Evolutionary conservation across 148 eudicot species (phyloP).

Genomic region (Vaccinium macrocarpon): DNA sequence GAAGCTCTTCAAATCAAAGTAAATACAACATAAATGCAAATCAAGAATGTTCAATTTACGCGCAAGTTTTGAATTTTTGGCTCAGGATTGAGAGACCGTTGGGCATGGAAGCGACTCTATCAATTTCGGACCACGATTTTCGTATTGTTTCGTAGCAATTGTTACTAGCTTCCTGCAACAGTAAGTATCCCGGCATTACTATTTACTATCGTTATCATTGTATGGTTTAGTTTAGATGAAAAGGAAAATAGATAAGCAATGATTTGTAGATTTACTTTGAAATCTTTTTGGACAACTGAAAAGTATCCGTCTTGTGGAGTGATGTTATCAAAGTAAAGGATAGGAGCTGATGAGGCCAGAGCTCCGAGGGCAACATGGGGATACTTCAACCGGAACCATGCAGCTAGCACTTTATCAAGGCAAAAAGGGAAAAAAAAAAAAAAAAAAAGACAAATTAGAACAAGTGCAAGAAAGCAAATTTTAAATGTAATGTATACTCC

Average conservation of each 20-base stretch:
- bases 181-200: not conserved
- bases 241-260: not conserved
- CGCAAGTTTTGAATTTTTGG: slow-evolving; percentile 40
- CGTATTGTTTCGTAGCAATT: slow-evolving; percentile 40
- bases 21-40: not conserved
- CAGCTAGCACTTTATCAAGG: no score
- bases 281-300: slow-evolving; percentile 39
- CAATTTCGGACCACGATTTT: slow-evolving; percentile 47
- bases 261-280: slow-evolving; percentile 20
- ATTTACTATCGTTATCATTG: not conserved
- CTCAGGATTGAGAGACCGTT: slow-evolving; percentile 37
- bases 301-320: slow-evolving; percentile 36
- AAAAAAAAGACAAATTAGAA: not conserved
- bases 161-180: slow-evolving; percentile 37
- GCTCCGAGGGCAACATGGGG: no score
- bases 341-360: no score
- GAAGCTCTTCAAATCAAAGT: not conserved
- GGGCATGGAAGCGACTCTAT: slow-evolving; percentile 31
- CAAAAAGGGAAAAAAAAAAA: not conserved
- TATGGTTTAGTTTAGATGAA: not conserved
- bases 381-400: no score
- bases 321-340: no score
- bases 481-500: no score
- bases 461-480: not conserved
- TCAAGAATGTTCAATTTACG: slow-evolving; percentile 17